Conservation (phyloP, 129 eudicot species). For the Smallanthus sonchifolius region DNA sequence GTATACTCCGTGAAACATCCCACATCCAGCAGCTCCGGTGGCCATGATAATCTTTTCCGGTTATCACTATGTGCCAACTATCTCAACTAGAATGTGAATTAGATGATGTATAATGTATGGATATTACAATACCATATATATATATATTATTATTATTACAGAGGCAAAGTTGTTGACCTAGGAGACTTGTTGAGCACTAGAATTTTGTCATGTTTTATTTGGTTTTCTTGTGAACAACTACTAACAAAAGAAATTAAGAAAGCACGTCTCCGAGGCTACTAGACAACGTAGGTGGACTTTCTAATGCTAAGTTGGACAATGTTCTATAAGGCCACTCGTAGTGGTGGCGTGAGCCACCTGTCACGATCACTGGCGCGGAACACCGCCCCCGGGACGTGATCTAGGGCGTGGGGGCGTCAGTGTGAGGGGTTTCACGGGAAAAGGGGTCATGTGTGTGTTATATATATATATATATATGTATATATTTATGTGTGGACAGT, state of each 20-base stretch:
- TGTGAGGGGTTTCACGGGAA: no score
- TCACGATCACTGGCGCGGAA: no score
- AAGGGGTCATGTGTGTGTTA: no score
- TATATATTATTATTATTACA: neutral
- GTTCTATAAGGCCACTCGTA: no score
- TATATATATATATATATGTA: no score
- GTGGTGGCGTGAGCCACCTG: no score
- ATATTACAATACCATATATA: slow-evolving; percentile 3
- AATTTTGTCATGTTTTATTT: neutral
- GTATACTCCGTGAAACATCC: slow-evolving; percentile 24
- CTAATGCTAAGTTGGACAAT: neutral
- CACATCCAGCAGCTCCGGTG: slow-evolving; percentile 36
- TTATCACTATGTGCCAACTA: neutral
- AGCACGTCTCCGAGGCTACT: neutral
- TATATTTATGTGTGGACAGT: no score
- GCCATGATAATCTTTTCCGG: slow-evolving; percentile 25
- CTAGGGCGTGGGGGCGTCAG: no score
- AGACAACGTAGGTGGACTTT: neutral
- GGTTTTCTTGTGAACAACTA: slow-evolving; percentile 4
- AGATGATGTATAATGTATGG: slow-evolving; percentile 24
- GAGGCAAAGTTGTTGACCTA: slow-evolving; percentile 13
- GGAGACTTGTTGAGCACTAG: neutral
- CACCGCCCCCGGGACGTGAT: no score
- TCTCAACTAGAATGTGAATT: slow-evolving; percentile 2
- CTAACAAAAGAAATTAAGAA: neutral